Conservation (phyloP, 1,139 yeast species). For the Hyphopichia buzzinii region DNA sequence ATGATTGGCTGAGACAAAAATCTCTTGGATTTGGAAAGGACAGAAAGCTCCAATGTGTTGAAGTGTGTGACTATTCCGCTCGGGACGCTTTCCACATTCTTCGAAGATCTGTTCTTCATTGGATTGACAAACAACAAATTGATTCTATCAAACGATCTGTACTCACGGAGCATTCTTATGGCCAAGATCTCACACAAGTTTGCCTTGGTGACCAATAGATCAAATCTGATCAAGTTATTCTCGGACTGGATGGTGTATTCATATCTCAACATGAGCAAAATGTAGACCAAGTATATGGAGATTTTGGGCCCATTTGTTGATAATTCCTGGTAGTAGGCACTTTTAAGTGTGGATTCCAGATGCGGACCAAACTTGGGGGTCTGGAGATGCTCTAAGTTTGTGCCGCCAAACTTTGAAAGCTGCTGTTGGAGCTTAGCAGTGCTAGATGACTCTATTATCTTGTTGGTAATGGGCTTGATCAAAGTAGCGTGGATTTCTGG, state of each 20-base stretch:
- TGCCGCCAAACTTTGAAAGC: neutral
- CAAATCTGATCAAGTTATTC: constrained; percentile 47
- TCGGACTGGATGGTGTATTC: constrained; percentile 51
- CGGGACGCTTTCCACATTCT: constrained; percentile 7
- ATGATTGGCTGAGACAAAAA: constrained; percentile 58
- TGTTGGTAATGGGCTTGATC: constrained; percentile 47
- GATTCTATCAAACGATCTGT: constrained; percentile 43
- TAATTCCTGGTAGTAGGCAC: constrained; percentile 14
- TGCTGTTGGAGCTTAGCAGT: constrained; percentile 7
- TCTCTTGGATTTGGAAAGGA: constrained; percentile 52
- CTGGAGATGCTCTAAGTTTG: constrained; percentile 9
- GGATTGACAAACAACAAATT: constrained; percentile 45
- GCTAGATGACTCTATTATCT: constrained; percentile 25
- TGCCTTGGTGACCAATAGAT: constrained; percentile 51
- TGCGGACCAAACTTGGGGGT: constrained; percentile 22
- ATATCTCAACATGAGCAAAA: constrained; percentile 35
- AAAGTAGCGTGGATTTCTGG: constrained; percentile 53
- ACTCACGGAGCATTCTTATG: constrained; percentile 51
- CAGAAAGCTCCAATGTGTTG: constrained; percentile 54
- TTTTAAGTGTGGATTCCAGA: constrained; percentile 7
- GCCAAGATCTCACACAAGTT: constrained; percentile 56
- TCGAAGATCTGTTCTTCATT: constrained; percentile 20
- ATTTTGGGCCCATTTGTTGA: constrained; percentile 9
- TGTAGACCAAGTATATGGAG: constrained; percentile 29
- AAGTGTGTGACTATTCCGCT: constrained; percentile 18